A percentile compares a stretch with the other conserved stretches of the same genome.
Evolutionary conservation across 805 yeast genomes (phyloP).

Genomic region (Wickerhamiella allomyrinae): DNA sequence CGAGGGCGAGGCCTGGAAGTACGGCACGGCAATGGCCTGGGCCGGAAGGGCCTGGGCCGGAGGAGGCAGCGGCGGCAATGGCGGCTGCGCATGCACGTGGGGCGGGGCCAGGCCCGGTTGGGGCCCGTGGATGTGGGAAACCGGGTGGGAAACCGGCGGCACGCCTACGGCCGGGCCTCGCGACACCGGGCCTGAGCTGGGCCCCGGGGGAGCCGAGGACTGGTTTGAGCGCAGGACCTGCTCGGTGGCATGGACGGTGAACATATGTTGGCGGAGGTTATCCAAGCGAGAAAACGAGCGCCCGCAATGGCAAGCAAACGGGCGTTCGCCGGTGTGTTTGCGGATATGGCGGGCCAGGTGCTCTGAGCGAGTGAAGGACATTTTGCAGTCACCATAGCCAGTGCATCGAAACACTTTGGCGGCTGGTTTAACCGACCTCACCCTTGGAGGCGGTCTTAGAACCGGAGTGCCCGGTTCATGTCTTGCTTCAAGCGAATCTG

Average conservation of each 20-base stretch:
- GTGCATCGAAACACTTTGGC: slow-evolving; percentile 58
- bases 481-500: background rate
- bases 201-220: background rate
- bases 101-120: background rate
- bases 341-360: slow-evolving; percentile 86
- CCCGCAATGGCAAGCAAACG: slow-evolving; percentile 70
- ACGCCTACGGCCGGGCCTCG: no score
- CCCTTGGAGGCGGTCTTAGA: background rate
- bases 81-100: background rate
- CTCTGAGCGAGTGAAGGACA: slow-evolving; percentile 84
- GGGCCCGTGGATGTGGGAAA: background rate
- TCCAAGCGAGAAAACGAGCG: slow-evolving; percentile 73
- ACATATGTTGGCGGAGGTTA: slow-evolving; percentile 81
- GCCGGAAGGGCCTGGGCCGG: slow-evolving; percentile 1
- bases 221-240: slow-evolving; percentile 16
- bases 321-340: slow-evolving; percentile 90
- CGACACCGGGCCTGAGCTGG: no score
- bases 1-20: no score
- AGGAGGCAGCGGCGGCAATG: background rate
- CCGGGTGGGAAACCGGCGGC: no score
- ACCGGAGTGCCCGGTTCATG: background rate
- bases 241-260: slow-evolving; percentile 59
- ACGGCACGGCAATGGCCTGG: no score
- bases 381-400: slow-evolving; percentile 72
- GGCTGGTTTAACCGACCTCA: background rate